Percentiles rank a stretch among this genome's conserved stretches.
phyloP scores from a whole-genome alignment of 177 flowering plant genomes.

The Vitis hybrid region DNA sequence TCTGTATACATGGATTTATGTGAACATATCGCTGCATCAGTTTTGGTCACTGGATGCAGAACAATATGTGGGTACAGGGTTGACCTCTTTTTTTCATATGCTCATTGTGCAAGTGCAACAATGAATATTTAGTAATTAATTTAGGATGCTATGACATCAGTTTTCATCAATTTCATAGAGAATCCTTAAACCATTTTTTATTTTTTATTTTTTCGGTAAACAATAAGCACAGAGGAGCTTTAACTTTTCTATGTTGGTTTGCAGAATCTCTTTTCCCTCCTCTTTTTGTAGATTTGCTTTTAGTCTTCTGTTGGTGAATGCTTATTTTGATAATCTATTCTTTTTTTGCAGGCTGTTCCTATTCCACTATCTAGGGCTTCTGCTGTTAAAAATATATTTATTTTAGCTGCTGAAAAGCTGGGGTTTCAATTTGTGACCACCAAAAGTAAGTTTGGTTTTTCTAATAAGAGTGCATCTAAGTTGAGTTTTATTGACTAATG shows the following conservation, averaged over 20 bases:
- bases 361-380: slow-evolving; percentile 66
- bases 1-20: too few species aligned
- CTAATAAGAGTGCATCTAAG: neutral
- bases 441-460: slow-evolving; percentile 48
- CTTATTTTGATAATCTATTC: neutral
- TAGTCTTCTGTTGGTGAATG: neutral
- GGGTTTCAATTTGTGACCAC: slow-evolving; percentile 60
- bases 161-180: neutral
- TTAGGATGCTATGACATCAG: neutral
- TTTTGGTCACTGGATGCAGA: too few species aligned
- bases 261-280: neutral
- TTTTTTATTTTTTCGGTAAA: neutral
- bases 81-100: too few species aligned
- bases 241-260: too few species aligned
- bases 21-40: too few species aligned
- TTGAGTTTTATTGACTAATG: neutral
- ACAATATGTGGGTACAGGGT: too few species aligned
- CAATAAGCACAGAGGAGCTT: too few species aligned
- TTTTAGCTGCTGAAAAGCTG: slow-evolving; percentile 74
- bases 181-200: neutral
- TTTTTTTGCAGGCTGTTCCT: slow-evolving; percentile 69
- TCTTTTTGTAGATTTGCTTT: neutral
- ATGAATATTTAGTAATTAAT: neutral
- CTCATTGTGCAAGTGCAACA: too few species aligned
- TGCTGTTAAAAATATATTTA: slow-evolving; percentile 49